These are phyloP conservation scores for Suillus lakei DNA, from an alignment of 768 basidiomycete species.

Conservation along the genomic window DNA sequence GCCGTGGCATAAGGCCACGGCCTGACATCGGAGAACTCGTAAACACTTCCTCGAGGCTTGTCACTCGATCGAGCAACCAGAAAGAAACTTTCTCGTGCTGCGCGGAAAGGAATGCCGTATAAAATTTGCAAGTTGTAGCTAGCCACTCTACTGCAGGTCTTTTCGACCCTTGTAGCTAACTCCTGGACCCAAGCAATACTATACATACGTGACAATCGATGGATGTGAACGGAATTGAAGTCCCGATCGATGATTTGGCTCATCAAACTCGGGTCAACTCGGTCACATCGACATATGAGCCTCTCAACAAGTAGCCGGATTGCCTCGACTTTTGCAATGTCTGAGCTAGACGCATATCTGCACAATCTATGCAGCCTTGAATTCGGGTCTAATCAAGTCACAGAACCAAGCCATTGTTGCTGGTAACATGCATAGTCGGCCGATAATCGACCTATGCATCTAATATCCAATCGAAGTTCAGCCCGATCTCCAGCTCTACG, in stretches of 20 bases:
- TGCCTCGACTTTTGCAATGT: too few species aligned
- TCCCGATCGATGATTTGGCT: not conserved
- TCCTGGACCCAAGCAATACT: not conserved
- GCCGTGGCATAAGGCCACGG: constrained; percentile 84
- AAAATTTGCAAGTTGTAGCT: constrained; percentile 98
- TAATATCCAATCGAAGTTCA: not conserved
- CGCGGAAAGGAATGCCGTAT: constrained; percentile 96
- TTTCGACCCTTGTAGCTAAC: not conserved
- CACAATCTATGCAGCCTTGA: too few species aligned
- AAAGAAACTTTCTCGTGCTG: constrained; percentile 83
- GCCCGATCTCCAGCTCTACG: not conserved
- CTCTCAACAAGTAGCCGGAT: too few species aligned
- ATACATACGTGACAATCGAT: not conserved
- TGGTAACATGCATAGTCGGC: too few species aligned
- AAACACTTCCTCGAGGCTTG: constrained; percentile 69
- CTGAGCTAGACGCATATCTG: too few species aligned
- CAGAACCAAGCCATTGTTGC: too few species aligned
- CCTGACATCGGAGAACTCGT: constrained; percentile 79
- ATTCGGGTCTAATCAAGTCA: too few species aligned
- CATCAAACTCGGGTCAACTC: too few species aligned
- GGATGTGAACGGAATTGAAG: not conserved
- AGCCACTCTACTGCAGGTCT: not conserved
- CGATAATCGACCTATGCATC: too few species aligned
- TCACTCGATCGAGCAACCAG: constrained; percentile 85
- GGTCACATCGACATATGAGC: too few species aligned